phyloP scores from a whole-genome alignment of 805 yeast genomes.

The Cyberlindnera bimundalis region DNA sequence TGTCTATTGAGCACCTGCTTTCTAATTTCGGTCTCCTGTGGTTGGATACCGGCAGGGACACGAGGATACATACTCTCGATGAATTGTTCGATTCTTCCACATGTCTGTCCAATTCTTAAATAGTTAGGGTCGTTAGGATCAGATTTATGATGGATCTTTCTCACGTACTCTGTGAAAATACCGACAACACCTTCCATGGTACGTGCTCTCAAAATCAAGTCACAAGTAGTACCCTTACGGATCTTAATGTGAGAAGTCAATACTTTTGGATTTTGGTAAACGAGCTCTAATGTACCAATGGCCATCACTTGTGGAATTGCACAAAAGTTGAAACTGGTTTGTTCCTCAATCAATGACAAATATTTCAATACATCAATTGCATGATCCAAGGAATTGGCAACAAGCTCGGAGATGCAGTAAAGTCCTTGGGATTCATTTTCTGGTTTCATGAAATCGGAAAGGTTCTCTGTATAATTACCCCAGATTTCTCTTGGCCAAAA shows the following conservation, averaged over 20 bases:
- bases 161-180: conserved; percentile 73
- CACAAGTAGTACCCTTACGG: conserved; percentile 83
- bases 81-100: conserved; percentile 87
- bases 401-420: conserved; percentile 76
- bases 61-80: conserved; percentile 76
- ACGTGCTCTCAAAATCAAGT: conserved; percentile 68
- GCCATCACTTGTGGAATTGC: conserved; percentile 99
- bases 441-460: conserved; percentile 56
- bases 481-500: conserved; percentile 97
- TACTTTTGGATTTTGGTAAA: conserved; percentile 76
- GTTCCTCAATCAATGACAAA: conserved; percentile 73
- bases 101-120: conserved; percentile 73
- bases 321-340: conserved; percentile 84
- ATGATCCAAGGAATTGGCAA: conserved; percentile 73
- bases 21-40: conserved; percentile 35
- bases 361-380: conserved; percentile 73
- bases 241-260: conserved; percentile 76
- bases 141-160: conserved; percentile 74
- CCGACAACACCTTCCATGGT: conserved; percentile 70
- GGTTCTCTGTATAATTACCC: conserved; percentile 68
- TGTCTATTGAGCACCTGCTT: conserved; percentile 42
- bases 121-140: conserved; percentile 83
- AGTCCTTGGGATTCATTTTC: conserved; percentile 53
- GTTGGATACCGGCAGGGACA: conserved; percentile 51
- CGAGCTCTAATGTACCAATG: conserved; percentile 84